Evolutionary conservation across 2,329 filamentous ascomycete species (phyloP).

Genomic region (Xylaria sp.): DNA sequence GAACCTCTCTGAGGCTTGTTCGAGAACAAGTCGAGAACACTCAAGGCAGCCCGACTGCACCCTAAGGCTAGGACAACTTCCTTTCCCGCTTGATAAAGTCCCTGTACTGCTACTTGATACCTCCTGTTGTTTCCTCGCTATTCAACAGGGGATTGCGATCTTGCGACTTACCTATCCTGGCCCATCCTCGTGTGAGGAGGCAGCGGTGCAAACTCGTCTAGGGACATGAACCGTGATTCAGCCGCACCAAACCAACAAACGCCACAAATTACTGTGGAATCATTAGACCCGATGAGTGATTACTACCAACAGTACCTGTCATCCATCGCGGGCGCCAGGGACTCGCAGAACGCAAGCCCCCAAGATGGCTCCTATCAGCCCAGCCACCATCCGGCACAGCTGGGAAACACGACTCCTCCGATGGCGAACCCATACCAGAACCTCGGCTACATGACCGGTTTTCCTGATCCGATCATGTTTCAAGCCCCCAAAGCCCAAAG

Average conservation of each 20-base stretch:
- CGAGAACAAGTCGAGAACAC: constrained; percentile 7
- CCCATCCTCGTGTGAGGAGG: constrained; percentile 8
- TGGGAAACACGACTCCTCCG: constrained; percentile 36
- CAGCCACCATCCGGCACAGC: constrained; percentile 36
- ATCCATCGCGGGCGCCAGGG: constrained; percentile 50
- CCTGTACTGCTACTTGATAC: constrained; percentile 4
- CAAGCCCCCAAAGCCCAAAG: constrained; percentile 50
- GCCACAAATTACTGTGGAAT: constrained; percentile 17
- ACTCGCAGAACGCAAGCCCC: constrained; percentile 42
- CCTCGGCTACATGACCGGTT: constrained; percentile 53
- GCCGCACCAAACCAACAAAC: constrained; percentile 9
- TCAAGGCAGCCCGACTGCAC: constrained; percentile 4
- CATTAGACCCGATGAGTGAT: constrained; percentile 50
- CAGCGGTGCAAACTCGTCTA: constrained; percentile 8
- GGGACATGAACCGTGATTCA: constrained; percentile 5
- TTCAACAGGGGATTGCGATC: constrained; percentile 2
- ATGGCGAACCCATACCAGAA: constrained; percentile 49
- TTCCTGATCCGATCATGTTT: constrained; percentile 53
- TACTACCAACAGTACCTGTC: constrained; percentile 60
- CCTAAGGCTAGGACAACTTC: background rate
- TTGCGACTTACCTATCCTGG: constrained; percentile 7
- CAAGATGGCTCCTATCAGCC: constrained; percentile 45
- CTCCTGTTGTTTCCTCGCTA: background rate
- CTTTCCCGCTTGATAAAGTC: background rate
- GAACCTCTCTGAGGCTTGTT: constrained; percentile 7